A percentile compares a stretch with the other conserved stretches of the same genome.
Conservation (phyloP, 2,329 filamentous ascomycete genomes). For the Colletotrichum melonis region DNA sequence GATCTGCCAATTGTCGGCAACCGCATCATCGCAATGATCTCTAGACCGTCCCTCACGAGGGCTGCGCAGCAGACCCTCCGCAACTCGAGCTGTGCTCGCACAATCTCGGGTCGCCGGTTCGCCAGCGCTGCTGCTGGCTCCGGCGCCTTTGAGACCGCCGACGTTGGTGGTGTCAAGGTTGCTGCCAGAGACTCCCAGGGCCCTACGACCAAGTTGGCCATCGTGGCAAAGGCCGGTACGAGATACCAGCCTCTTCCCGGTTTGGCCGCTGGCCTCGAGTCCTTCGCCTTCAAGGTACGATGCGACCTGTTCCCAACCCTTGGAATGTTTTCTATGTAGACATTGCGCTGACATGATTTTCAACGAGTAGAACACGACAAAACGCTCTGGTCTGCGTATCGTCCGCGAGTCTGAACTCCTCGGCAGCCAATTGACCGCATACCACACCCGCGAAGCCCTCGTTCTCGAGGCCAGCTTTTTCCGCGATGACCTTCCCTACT, state of each 20-base stretch:
- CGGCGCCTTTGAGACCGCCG: conserved; percentile 88
- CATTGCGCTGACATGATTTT: conserved; percentile 25
- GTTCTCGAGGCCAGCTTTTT: conserved; percentile 96
- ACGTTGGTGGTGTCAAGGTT: conserved; percentile 90
- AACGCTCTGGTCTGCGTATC: conserved; percentile 91
- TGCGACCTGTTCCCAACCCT: conserved; percentile 2
- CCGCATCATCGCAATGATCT: conserved; percentile 71
- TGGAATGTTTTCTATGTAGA: not conserved
- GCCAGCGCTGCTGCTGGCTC: conserved; percentile 71
- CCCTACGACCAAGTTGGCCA: conserved; percentile 88
- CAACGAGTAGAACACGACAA: conserved; percentile 77
- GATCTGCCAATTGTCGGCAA: conserved; percentile 65
- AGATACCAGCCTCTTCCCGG: conserved; percentile 92
- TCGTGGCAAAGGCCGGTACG: conserved; percentile 95
- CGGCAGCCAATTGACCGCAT: conserved; percentile 87
- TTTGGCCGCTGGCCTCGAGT: conserved; percentile 88
- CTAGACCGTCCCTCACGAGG: conserved; percentile 69
- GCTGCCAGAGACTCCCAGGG: conserved; percentile 90
- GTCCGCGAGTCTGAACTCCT: conserved; percentile 95
- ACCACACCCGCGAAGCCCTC: conserved; percentile 93
- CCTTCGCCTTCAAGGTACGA: conserved; percentile 95
- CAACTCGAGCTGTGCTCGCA: conserved; percentile 67
- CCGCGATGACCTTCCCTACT: conserved; percentile 95
- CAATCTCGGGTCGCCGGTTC: conserved; percentile 62
- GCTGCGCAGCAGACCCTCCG: conserved; percentile 69